Percentiles rank a stretch among this genome's conserved stretches.
phyloP scores from a whole-genome alignment of 768 basidiomycete species.

The Tylopilus rubrobrunneus region DNA sequence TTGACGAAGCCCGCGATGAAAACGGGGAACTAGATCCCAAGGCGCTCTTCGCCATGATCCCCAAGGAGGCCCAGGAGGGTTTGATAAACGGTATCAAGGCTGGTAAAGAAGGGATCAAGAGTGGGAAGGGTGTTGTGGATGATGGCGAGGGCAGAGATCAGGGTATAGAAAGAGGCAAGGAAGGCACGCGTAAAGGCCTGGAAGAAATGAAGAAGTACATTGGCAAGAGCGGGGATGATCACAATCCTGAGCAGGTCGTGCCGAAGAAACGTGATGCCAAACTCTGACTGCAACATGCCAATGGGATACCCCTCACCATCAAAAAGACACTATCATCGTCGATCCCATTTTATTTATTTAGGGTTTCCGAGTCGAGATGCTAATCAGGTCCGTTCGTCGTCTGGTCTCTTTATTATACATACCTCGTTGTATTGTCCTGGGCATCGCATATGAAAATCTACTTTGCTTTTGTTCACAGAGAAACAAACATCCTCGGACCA shows the following conservation, averaged over 20 bases:
- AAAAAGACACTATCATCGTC: neutral
- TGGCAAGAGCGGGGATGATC: conserved; percentile 5
- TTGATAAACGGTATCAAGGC: conserved; percentile 1
- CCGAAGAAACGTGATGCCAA: conserved; percentile 20
- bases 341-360: neutral
- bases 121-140: neutral
- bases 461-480: too few relatives aligned
- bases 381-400: neutral
- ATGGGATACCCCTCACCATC: conserved; percentile 4
- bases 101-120: conserved; percentile 4
- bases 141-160: neutral
- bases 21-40: conserved; percentile 6
- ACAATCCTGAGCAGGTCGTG: conserved; percentile 8
- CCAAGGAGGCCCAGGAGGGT: conserved; percentile 4
- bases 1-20: conserved; percentile 4
- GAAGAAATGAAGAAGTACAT: conserved; percentile 10
- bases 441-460: neutral
- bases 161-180: conserved; percentile 5
- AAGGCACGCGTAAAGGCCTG: conserved; percentile 8
- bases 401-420: neutral
- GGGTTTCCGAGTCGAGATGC: neutral
- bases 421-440: neutral
- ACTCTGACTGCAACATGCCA: conserved; percentile 12
- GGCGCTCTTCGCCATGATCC: conserved; percentile 8
- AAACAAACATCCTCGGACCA: too few relatives aligned